A percentile compares a stretch with the other conserved stretches of the same genome.
These are phyloP conservation scores for Candida hungchunana DNA, from an alignment of 805 yeast species.

Conservation along the genomic window DNA sequence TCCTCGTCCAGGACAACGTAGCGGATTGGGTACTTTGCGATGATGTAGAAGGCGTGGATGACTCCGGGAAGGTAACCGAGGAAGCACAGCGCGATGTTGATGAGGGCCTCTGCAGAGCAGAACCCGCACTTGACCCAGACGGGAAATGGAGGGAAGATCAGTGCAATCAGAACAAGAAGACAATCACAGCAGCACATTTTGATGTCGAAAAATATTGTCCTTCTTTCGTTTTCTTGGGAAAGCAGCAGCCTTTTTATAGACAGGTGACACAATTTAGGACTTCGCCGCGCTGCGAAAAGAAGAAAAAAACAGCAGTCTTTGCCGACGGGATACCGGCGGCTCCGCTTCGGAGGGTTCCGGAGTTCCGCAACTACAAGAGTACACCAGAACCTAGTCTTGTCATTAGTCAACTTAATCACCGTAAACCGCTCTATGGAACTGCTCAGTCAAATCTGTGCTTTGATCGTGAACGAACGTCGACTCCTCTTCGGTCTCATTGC, in stretches of 20 bases:
- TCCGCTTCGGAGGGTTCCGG: not conserved
- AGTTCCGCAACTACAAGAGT: too few species aligned
- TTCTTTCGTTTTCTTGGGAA: not conserved
- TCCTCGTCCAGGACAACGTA: constrained; percentile 28
- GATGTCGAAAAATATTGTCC: not conserved
- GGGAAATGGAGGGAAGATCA: constrained; percentile 75
- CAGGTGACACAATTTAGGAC: not conserved
- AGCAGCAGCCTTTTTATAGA: too few species aligned
- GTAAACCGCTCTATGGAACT: constrained; percentile 16
- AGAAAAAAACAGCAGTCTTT: too few species aligned
- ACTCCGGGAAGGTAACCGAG: constrained; percentile 77
- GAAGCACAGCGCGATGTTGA: constrained; percentile 66
- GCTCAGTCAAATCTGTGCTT: constrained; percentile 21
- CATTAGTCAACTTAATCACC: constrained; percentile 8
- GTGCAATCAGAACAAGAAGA: constrained; percentile 61
- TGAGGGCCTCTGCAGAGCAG: constrained; percentile 63
- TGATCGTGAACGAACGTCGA: constrained; percentile 8
- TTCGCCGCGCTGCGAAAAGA: not conserved
- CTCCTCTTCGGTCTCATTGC: constrained; percentile 6
- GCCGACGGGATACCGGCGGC: not conserved
- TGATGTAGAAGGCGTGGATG: constrained; percentile 73
- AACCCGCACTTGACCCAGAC: constrained; percentile 71
- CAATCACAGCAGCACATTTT: constrained; percentile 43
- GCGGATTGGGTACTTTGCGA: constrained; percentile 60
- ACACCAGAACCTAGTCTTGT: too few species aligned